Conservation (phyloP, 1,284 basidiomycete genomes). For the Puccinia polysora region DNA sequence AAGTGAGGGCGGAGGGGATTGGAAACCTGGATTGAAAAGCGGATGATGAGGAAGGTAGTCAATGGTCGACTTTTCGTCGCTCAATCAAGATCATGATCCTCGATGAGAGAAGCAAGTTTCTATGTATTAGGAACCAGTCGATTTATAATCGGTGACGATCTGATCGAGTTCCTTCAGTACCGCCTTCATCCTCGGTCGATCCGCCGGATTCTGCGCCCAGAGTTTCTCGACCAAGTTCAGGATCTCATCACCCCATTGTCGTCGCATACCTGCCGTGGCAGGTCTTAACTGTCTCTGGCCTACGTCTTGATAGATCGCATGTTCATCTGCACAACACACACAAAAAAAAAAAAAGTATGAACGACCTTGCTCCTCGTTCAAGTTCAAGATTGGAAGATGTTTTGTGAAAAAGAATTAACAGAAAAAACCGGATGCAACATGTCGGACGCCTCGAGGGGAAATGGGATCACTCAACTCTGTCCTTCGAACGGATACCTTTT, state of each 20-base stretch:
- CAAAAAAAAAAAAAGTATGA: background rate
- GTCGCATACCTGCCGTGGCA: conserved; percentile 68
- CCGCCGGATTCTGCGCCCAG: conserved; percentile 88
- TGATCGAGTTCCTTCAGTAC: conserved; percentile 74
- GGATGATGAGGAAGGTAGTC: no score
- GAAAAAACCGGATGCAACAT: background rate
- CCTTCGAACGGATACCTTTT: conserved; percentile 95
- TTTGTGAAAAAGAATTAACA: no score
- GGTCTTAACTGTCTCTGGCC: conserved; percentile 76
- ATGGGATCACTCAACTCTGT: conserved; percentile 12
- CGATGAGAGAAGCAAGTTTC: no score
- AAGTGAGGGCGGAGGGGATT: no score
- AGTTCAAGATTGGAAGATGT: no score
- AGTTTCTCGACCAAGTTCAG: conserved; percentile 86
- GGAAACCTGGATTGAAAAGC: no score
- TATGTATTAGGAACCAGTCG: background rate
- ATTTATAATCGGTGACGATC: conserved; percentile 49
- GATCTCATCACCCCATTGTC: conserved; percentile 86
- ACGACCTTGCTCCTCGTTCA: no score
- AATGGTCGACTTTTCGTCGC: no score
- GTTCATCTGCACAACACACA: conserved; percentile 52
- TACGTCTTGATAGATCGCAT: conserved; percentile 93
- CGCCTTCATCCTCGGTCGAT: conserved; percentile 83
- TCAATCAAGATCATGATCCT: no score
- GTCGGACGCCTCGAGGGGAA: background rate